Percentiles rank a stretch among this genome's conserved stretches.
Evolutionary conservation across 306 rosid genomes (phyloP).

Genomic region (Vigna trinervia): DNA sequence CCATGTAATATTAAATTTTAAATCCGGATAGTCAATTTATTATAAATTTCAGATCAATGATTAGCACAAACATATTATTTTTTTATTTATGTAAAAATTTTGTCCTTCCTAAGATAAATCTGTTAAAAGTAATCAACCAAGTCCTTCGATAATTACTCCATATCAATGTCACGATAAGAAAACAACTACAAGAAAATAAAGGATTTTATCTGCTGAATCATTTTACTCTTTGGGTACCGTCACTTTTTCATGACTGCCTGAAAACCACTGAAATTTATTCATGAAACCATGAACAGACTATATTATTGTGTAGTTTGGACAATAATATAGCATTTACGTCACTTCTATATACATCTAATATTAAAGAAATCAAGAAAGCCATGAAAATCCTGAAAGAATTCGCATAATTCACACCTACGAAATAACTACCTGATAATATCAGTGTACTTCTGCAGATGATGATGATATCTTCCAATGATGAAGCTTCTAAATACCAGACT

Average conservation of each 20-base stretch:
- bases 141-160: no score
- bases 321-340: neutral
- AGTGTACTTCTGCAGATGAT: neutral
- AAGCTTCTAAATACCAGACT: neutral
- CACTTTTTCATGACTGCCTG: slow-evolving; percentile 82
- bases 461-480: neutral
- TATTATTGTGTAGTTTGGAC: neutral
- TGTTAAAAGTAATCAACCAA: no score
- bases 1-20: no score
- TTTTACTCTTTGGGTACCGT: slow-evolving; percentile 35
- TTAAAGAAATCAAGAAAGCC: slow-evolving; percentile 37
- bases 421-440: neutral
- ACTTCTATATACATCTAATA: neutral
- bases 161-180: no score
- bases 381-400: slow-evolving; percentile 24
- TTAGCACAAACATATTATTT: no score
- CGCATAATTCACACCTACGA: neutral
- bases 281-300: neutral
- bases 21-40: no score
- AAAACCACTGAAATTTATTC: slow-evolving; percentile 50
- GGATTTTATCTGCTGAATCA: no score
- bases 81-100: no score
- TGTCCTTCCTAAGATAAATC: no score
- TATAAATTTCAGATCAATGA: no score
- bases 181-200: no score